Conservation (phyloP, 495 filamentous ascomycete genomes). For the Penicillium daleae region DNA sequence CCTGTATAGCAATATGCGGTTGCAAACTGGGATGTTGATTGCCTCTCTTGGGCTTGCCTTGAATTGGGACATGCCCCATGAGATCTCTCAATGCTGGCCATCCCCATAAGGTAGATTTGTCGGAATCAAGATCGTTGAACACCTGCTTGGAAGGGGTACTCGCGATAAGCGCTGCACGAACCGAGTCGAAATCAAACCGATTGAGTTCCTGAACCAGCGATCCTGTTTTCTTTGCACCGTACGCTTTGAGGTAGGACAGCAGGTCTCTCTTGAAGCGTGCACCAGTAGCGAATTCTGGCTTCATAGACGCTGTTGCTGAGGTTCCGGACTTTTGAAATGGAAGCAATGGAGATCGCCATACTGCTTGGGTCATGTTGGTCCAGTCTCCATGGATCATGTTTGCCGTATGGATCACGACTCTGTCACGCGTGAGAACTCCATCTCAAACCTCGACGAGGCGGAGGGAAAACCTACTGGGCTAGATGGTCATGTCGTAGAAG, state of each 20-base stretch:
- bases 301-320: constrained; percentile 10
- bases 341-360: constrained; percentile 79
- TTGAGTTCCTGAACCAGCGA: constrained; percentile 58
- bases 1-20: constrained; percentile 70
- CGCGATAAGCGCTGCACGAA: constrained; percentile 75
- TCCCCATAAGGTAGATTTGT: constrained; percentile 64
- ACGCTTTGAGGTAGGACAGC: constrained; percentile 70
- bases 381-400: constrained; percentile 89
- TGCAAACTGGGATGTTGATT: constrained; percentile 3
- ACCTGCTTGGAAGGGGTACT: constrained; percentile 73
- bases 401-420: constrained; percentile 82
- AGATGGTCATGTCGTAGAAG: constrained; percentile 75
- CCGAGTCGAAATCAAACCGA: constrained; percentile 68
- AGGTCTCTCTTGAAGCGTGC: constrained; percentile 76
- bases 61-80: constrained; percentile 54
- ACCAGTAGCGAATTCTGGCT: constrained; percentile 58
- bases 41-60: background rate
- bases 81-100: constrained; percentile 70
- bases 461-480: constrained; percentile 57
- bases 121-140: constrained; percentile 37
- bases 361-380: constrained; percentile 83
- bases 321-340: constrained; percentile 43
- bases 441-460: background rate
- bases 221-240: constrained; percentile 59
- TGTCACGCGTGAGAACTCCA: constrained; percentile 13